Base-by-base conservation (phyloP, 345 rosid genomes). In the Lepidium aucheri region DNA sequence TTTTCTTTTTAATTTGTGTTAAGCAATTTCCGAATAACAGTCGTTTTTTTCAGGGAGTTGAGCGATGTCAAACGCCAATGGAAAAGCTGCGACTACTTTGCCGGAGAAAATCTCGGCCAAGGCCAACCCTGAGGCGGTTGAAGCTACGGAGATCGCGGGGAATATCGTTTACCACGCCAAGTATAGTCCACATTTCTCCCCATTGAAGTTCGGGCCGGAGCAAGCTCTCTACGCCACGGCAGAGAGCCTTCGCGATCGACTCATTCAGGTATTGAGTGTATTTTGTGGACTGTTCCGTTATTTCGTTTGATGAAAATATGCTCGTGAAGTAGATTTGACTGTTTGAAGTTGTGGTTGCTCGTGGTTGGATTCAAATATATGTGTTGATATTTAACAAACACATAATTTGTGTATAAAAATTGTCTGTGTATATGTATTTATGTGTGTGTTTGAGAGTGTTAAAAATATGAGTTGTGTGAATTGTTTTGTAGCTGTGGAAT, bases 161-260 rank as follows among this genome's bases (percentile, higher is more conserved):
- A 90, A 94, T 63, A 88, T 93, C 75, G 63, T 75, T 54, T 90
- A 88, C 80, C 98, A 90, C 59, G 86, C 84, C 17, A 83, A 79
- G 42, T 90, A 75, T 74, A 84, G 80, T 72, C 97, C 98, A 28
- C 98, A 93, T 81, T 93, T 93, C 77, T 93, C 96, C n/a, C 95
- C 92, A 32, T 86, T 76, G 77, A 90, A 85, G 86, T 94, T 90
- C 34, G 89, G 86, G 50, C 86, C 89, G 0, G 97, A 88, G 70
- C 94, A 93, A 75, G 97, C 92, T 6, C 90, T 71, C 80, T 93
- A 66, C 62, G 90, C 97, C 33, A 83, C 97, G 0, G 96, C 95
- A 0, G 96, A 86, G 74, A 90, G 98, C 57, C 91, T 88, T 41
- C 90, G 98, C 1, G 97, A 93, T 80, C 92, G 92, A 61, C 92